Base-by-base conservation (phyloP, 2,329 filamentous ascomycete genomes). In the Cladosporium sp. region DNA sequence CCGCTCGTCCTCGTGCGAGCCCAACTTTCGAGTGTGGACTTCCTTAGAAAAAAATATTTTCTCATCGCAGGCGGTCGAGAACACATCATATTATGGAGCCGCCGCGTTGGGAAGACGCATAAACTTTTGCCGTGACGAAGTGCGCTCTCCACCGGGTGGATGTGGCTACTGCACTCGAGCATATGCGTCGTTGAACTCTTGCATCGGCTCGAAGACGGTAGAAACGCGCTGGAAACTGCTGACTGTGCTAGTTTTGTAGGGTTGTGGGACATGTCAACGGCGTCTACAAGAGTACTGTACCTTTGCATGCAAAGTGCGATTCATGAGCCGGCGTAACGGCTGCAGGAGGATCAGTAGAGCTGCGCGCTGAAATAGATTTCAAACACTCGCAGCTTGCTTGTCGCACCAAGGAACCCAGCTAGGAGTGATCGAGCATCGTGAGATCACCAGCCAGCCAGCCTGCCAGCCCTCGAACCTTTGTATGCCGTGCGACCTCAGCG, bases 311-410 rank as follows among this genome's bases (percentile, higher is more conserved):
- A 57, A 26, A 33, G 31, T 33, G 55, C 59, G 59, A 62, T 53
- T 62, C 59, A 53, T 37, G 59, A 46, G 40, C 40, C 40, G 23
- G 23, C 44, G 31, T 52, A 56, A 56, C 61, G 61, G 61, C 50
- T 44, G 61, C 61, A 52, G 44, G 16, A 61, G 29, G 59, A 50
- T 59, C 56, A 52, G 59, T 52, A 52, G 46, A 50, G 44, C 44
- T 52, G n/a, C 28, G 21, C 28, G 52, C 52, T 55, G 52, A 57
- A 57, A 57, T 57, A 57, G 33, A 50, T 29, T 26, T 11, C n/a
- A 49, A 33, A 55, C 28, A 21, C 28, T 55, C 28, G 28, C 28
- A 33, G 52, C 49, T 29, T 52, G 23, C 18, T 52, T 52, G 49
- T 33, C 52, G 52, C 28, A 55, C 52, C 28, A 55, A 52, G 26